These are phyloP conservation scores for Saccharomyces hybrid DNA, from an alignment of 1,139 yeast species.

Conservation along the genomic window DNA sequence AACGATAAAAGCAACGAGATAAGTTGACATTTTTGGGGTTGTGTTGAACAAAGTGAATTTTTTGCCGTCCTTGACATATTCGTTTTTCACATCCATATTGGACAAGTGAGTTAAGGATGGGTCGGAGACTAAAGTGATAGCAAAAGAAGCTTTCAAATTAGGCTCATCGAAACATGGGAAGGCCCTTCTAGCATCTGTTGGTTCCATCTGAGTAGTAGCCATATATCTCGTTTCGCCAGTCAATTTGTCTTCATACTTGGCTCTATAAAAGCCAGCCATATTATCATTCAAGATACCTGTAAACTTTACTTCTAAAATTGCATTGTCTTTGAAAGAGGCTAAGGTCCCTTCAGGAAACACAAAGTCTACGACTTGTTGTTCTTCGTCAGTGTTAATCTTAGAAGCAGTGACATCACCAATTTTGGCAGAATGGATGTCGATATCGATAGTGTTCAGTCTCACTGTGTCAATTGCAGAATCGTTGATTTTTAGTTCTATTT, in stretches of 20 bases:
- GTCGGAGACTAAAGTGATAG: constrained; percentile 51
- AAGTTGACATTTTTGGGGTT: constrained; percentile 77
- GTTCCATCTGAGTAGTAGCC: constrained; percentile 80
- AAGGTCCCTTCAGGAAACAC: constrained; percentile 43
- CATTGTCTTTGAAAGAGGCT: constrained; percentile 30
- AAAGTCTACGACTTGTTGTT: constrained; percentile 59
- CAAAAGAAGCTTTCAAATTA: constrained; percentile 63
- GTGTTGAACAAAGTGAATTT: constrained; percentile 49
- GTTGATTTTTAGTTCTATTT: constrained; percentile 56
- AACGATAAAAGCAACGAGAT: constrained; percentile 71
- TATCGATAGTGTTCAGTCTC: constrained; percentile 53
- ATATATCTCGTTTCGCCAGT: constrained; percentile 55
- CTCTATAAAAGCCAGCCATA: constrained; percentile 78
- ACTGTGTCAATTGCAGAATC: constrained; percentile 32
- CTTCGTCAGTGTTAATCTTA: constrained; percentile 39
- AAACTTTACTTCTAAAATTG: constrained; percentile 47
- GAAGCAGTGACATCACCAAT: constrained; percentile 34
- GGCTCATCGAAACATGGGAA: constrained; percentile 85
- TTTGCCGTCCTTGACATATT: constrained; percentile 41
- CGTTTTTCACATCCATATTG: constrained; percentile 58
- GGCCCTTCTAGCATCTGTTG: constrained; percentile 79
- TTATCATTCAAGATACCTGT: constrained; percentile 66
- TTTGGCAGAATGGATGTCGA: constrained; percentile 49
- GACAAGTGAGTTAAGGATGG: constrained; percentile 58
- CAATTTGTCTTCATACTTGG: constrained; percentile 54